Base-by-base conservation (phyloP, 768 basidiomycete species). In the Rhizopogon vinicolor region DNA sequence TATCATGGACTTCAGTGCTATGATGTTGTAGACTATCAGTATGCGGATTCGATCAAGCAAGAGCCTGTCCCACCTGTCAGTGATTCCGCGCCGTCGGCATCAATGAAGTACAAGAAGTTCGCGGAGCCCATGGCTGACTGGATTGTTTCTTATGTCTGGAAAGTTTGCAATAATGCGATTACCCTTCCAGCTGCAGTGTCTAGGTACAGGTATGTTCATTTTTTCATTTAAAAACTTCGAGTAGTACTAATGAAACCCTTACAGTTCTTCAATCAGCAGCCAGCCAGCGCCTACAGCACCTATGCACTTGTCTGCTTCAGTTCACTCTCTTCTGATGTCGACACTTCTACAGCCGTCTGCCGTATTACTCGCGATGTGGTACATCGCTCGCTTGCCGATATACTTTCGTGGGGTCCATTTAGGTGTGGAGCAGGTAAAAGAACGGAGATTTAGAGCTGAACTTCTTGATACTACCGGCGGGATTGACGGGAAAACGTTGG, bases 331-430 rank as follows among this genome's bases (percentile, higher is more conserved):
- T 61, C 66, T 92, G 56, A 76, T 91, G 53, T 89, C 90, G 7
- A 92, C 90, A 3, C 75, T 92, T 43, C 72, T 92, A 51, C 90
- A 92, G 64, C 90, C 90, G 1, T 91, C 89, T 7, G 90, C 86
- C 31, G 79, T 91, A 44, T 78, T 91, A 57, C 73, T 92, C 51
- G 86, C 88, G 3, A 60, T 92, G 44, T 91, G 90, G 89, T 92
- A 92, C 66, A 89, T 92, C 51, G 82, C 83, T 39, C 85, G 83
- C 48, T 75, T 92, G 18, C 90, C 90, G 9, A 81, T 88, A 10
- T 86, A 79, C 64, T 82, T 88, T 61, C 80, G 78, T 25, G 79
- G 77, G 3, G 69, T 76, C 41, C 68, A 74, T 19, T 73, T 86
- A 46, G 74, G 78, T 41, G 61, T 74, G 14, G 85, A 85, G 56